Conservation (phyloP, 2,329 filamentous ascomycete genomes). For the Xenosphaeropsis pyriputrescens region DNA sequence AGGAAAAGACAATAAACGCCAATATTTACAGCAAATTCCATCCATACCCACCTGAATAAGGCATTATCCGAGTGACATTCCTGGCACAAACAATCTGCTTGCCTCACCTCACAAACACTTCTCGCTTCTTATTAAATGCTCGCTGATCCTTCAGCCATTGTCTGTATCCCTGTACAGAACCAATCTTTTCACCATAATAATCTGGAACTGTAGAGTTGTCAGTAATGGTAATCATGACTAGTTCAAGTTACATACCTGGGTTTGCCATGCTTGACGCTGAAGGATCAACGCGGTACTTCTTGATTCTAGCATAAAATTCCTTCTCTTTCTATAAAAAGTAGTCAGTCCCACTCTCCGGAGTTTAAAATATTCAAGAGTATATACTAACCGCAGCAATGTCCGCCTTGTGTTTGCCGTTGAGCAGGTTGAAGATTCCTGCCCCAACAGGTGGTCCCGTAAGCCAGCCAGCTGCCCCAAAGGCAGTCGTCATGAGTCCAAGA, state of each 20-base stretch:
- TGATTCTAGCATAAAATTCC: slow-evolving; percentile 84
- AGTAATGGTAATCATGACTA: no score
- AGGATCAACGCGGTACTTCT: slow-evolving; percentile 84
- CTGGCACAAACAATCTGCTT: no score
- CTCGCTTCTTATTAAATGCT: slow-evolving; percentile 79
- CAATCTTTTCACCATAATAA: slow-evolving; percentile 98
- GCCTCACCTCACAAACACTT: slow-evolving; percentile 11
- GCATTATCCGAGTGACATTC: no score
- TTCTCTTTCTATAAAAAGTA: slow-evolving; percentile 58
- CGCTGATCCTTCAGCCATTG: slow-evolving; percentile 96
- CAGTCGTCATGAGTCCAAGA: slow-evolving; percentile 65
- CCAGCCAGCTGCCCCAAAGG: slow-evolving; percentile 74
- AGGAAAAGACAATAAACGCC: background rate
- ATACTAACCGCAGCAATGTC: slow-evolving; percentile 55
- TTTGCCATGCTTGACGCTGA: slow-evolving; percentile 79
- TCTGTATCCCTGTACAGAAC: slow-evolving; percentile 78
- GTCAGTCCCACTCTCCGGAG: background rate
- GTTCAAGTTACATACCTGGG: slow-evolving; percentile 26
- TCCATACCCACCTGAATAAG: no score
- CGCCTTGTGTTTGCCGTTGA: slow-evolving; percentile 54
- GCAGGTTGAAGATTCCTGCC: slow-evolving; percentile 61
- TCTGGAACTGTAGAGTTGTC: slow-evolving; percentile 35
- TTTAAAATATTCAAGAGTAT: background rate
- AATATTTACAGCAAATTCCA: background rate
- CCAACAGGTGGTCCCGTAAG: slow-evolving; percentile 73